Conservation (phyloP, 768 basidiomycete genomes). For the Panaeolus cyanescens region DNA sequence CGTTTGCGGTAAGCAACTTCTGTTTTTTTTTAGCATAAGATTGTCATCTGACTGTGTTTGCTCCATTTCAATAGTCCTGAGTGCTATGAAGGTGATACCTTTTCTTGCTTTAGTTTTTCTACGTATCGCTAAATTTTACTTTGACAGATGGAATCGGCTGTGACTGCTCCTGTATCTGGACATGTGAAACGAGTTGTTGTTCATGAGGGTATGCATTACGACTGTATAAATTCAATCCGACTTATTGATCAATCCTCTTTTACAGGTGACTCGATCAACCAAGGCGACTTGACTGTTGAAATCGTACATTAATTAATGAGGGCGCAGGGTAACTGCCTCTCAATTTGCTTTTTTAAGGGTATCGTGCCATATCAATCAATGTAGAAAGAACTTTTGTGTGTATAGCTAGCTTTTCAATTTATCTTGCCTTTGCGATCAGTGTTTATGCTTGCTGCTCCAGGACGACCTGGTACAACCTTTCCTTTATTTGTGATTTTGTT, state of each 20-base stretch:
- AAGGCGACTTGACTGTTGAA: slow-evolving; percentile 90
- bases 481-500: too few species aligned
- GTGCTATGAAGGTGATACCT: slow-evolving; percentile 87
- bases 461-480: too few species aligned
- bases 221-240: not conserved
- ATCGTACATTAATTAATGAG: slow-evolving; percentile 45
- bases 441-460: too few species aligned
- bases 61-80: slow-evolving; percentile 61
- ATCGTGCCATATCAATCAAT: not conserved
- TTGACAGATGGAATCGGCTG: slow-evolving; percentile 92
- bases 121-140: slow-evolving; percentile 15
- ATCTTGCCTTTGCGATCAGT: slow-evolving; percentile 1
- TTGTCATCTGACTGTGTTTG: slow-evolving; percentile 20
- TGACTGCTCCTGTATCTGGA: slow-evolving; percentile 95
- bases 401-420: slow-evolving; percentile 1
- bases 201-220: slow-evolving; percentile 63
- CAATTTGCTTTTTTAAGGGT: not conserved
- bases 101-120: slow-evolving; percentile 10
- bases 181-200: slow-evolving; percentile 94
- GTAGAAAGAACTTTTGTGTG: slow-evolving; percentile 6
- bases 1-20: slow-evolving; percentile 70
- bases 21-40: not conserved
- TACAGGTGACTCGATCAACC: slow-evolving; percentile 89
- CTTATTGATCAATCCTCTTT: slow-evolving; percentile 6
- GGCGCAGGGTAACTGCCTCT: not conserved